Evolutionary conservation across 1,284 basidiomycete species (phyloP).

Genomic region (Marasmius fiardii): DNA sequence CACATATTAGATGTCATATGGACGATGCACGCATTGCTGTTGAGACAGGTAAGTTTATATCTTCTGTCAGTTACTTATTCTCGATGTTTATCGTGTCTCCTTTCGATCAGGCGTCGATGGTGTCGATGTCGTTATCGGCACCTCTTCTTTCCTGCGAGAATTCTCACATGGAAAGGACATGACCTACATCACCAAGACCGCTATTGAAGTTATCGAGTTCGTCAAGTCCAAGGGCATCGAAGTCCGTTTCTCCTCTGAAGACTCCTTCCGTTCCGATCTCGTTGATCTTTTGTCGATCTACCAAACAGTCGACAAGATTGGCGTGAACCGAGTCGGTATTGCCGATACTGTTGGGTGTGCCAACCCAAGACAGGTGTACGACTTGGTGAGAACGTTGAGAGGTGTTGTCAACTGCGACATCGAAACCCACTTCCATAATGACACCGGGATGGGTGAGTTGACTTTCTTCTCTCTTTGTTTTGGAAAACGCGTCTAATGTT

Average conservation of each 20-base stretch:
- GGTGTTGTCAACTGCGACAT: slow-evolving; percentile 97
- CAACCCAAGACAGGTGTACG: slow-evolving; percentile 98
- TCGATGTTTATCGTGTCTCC: slow-evolving; percentile 7
- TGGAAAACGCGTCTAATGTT: slow-evolving; percentile 4
- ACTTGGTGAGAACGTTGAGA: slow-evolving; percentile 93
- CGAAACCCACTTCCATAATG: slow-evolving; percentile 98
- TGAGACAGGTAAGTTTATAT: slow-evolving; percentile 76
- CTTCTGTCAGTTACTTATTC: slow-evolving; percentile 4
- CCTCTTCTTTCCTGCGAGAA: slow-evolving; percentile 97
- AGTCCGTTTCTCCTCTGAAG: slow-evolving; percentile 99
- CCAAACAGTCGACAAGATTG: slow-evolving; percentile 99
- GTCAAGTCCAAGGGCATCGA: slow-evolving; percentile 99
- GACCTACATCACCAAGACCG: slow-evolving; percentile 99
- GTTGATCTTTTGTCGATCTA: slow-evolving; percentile 99
- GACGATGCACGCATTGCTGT: slow-evolving; percentile 98
- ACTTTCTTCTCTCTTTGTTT: background rate
- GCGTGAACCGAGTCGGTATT: slow-evolving; percentile 98
- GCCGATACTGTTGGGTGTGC: slow-evolving; percentile 99
- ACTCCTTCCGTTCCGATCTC: slow-evolving; percentile 99
- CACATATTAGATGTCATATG: slow-evolving; percentile 99
- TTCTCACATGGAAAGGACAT: slow-evolving; percentile 99
- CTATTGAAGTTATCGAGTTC: slow-evolving; percentile 98
- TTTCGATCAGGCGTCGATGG: slow-evolving; percentile 82
- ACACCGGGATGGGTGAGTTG: slow-evolving; percentile 82
- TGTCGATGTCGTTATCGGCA: slow-evolving; percentile 99